These are phyloP conservation scores for Vaccinium vitisidaea DNA, from an alignment of 148 eudicot species.

Conservation along the genomic window DNA sequence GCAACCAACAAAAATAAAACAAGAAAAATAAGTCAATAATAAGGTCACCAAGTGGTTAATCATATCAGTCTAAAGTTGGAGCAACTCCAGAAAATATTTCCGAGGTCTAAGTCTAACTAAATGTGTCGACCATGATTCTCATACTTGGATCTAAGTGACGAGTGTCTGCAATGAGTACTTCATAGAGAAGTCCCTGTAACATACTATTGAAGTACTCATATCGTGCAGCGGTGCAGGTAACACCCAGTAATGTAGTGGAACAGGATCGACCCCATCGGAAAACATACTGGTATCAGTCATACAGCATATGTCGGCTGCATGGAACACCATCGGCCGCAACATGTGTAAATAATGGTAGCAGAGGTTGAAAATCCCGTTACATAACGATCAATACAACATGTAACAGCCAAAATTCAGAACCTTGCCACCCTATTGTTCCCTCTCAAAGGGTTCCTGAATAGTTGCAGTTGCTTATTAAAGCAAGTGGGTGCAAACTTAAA, in stretches of 20 bases:
- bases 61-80: background rate
- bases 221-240: background rate
- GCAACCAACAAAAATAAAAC: background rate
- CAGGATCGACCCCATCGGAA: background rate
- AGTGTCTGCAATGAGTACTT: background rate
- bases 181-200: background rate
- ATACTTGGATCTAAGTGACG: background rate
- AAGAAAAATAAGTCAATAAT: conserved; percentile 2
- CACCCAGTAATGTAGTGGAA: background rate
- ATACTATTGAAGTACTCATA: background rate
- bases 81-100: background rate
- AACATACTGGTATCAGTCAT: background rate
- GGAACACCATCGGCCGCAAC: background rate
- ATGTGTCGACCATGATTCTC: background rate
- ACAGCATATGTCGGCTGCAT: background rate
- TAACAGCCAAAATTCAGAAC: background rate
- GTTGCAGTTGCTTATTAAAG: conserved; percentile 5
- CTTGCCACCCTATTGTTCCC: background rate
- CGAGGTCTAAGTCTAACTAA: background rate
- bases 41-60: background rate
- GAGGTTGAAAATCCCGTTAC: background rate
- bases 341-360: background rate
- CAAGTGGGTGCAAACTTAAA: background rate
- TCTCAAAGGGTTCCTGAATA: background rate
- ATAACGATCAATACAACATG: background rate